Evolutionary conservation across 192 early-diverging fungal species (phyloP), one percentile per base, ranked within the genome.

Genomic region (Podila minutissima): DNA sequence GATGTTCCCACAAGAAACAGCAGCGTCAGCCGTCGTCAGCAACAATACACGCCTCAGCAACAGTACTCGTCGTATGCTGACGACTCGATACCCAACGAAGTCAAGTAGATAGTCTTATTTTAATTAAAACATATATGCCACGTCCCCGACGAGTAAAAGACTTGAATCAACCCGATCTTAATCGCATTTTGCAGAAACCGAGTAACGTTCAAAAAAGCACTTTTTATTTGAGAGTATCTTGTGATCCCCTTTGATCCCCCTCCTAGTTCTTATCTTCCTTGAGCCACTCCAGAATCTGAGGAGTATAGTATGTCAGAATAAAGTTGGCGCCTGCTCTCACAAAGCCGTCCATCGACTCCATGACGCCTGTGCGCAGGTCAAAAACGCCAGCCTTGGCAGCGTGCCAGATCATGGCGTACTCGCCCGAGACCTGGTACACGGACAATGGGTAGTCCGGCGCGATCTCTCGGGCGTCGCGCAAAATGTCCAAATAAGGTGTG

Each of bases 291-390:
- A 99, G 85, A 60, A 99, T 83, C 81, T 92, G 86, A 10, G 98
- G 98, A 12, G 98, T 96, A 84, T 94, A 99, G 75, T 99, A 99
- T 1, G 98, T 98, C 71, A 98, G 86, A n/a, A 98, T 87, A 66
- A 99, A 90, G 72, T 89, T 95, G 58, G 96, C 97, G 19, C 96
- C 98, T 11, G 97, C 98, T 33, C 98, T 84, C 70, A 93, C 81
- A 33, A 95, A 94, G 19, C 89, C 86, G 53, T 93, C 88, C 86
- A 98, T 91, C 38, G 86, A 88, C 75, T 99, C 98, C 69, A 96
- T 75, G 0, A 99, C 97, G n/a, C 88, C 93, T 11, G 86, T 85
- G 81, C 92, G 92, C 37, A 98, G 82, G 38, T 93, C 92, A 78
- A 97, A 93, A 11, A 96, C 96, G 33, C 92, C 91, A 5, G 94